phyloP scores from a whole-genome alignment of 257 asterid species.

The Solanum bukasovii region DNA sequence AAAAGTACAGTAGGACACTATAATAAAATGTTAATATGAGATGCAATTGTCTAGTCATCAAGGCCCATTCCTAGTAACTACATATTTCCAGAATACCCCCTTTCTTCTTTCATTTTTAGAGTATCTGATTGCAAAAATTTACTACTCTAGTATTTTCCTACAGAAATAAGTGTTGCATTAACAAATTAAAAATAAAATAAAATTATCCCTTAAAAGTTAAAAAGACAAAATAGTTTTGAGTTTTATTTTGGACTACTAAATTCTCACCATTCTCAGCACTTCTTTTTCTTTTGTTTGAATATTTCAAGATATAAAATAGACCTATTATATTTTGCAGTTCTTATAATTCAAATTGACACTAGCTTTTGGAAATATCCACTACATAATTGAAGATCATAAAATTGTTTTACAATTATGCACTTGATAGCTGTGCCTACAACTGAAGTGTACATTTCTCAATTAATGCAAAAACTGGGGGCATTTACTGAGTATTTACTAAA shows the following conservation, averaged over 20 bases:
- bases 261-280: not conserved
- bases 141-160: too few species aligned
- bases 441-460: conserved; percentile 9
- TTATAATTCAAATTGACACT: not conserved
- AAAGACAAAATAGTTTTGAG: not conserved
- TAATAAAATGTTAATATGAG: not conserved
- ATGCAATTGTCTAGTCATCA: not conserved
- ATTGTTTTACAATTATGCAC: not conserved
- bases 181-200: too few species aligned
- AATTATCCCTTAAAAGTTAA: not conserved
- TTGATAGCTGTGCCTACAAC: not conserved
- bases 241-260: not conserved
- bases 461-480: conserved; percentile 17
- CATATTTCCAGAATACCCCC: not conserved
- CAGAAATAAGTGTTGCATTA: not conserved
- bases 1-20: not conserved
- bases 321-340: not conserved
- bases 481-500: conserved; percentile 12
- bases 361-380: too few species aligned
- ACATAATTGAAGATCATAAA: not conserved
- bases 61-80: not conserved
- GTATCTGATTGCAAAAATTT: not conserved
- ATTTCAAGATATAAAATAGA: not conserved
- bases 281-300: not conserved
- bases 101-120: not conserved